These are phyloP conservation scores for Colletotrichum camelliae DNA, from an alignment of 2,329 filamentous ascomycete genomes.

Conservation along the genomic window DNA sequence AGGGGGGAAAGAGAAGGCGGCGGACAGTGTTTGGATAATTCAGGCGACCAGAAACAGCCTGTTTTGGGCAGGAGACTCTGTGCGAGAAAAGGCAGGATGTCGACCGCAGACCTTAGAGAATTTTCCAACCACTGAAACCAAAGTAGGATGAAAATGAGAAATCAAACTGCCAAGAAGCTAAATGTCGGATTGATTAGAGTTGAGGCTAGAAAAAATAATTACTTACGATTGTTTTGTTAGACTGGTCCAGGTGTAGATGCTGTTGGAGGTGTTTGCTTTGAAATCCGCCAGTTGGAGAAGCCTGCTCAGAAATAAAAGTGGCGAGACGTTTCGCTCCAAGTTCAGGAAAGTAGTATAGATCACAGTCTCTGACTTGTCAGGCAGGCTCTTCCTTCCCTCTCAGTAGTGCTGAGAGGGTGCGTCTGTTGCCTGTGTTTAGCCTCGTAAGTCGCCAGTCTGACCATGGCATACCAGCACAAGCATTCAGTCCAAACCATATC, in stretches of 20 bases:
- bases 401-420: neutral
- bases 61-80: neutral
- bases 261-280: neutral
- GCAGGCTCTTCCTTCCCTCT: neutral
- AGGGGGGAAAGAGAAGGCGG: neutral
- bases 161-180: neutral
- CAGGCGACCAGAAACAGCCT: neutral
- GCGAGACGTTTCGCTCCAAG: neutral
- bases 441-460: neutral
- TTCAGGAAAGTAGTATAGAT: neutral
- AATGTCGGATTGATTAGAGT: accelerated
- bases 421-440: neutral
- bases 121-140: accelerated
- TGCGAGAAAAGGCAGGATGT: neutral
- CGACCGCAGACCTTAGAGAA: neutral
- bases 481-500: neutral
- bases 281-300: neutral
- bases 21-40: neutral
- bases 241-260: neutral
- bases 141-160: neutral
- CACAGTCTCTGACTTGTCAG: neutral
- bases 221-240: neutral
- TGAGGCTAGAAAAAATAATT: neutral
- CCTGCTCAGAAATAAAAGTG: neutral
- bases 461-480: neutral